Base-by-base conservation (phyloP, 768 basidiomycete genomes). In the Termitomyces heimii region DNA sequence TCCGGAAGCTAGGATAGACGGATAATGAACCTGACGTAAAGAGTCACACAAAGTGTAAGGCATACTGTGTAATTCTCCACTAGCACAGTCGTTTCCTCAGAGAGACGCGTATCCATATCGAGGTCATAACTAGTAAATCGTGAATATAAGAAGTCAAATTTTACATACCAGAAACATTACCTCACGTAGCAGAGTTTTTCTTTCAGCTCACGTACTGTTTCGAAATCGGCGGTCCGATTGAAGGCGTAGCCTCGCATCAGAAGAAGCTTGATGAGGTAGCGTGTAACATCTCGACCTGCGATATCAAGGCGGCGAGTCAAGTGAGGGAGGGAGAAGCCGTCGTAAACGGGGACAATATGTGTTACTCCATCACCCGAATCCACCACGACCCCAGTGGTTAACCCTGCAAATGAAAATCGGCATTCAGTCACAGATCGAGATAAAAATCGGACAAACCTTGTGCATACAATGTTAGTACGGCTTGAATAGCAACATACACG, bases 161-260 rank as follows among this genome's bases (percentile, higher is more conserved):
- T 16, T 8, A 47, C 44, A 35, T 55, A 48, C 20, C 20, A 12
- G 10, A 10, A 28, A 59, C 81, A 50, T 57, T 62, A 94, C 92
- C 91, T 96, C 67, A 97, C 91, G 68, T 98, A 99, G 75, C 97
- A 99, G 45, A 98, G 73, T 71, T 95, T 97, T 79, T 99, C 97
- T 75, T 99, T 99, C 76, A 99, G 98, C 71, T 97, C 93, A 32
- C 96, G 77, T 22, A 99, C 97, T 2, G 97, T 99, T 77, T 99
- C 97, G 66, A 99, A 99, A 75, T 99, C 97, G 28, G 97, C 97
- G 3, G 97, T 99, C 40, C 97, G 86, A 75, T 99, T 98, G 82
- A 99, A 98, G 1, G 97, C 97, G 71, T 99, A 98, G n/a, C 97
- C 97, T n/a, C 96, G 86, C 95, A 98, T 98, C 64, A 98, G 84